Percentiles rank a stretch among this genome's conserved stretches.
Evolutionary conservation across 208 protist genomes (phyloP).

Genomic region (Leishmania guyanensis): DNA sequence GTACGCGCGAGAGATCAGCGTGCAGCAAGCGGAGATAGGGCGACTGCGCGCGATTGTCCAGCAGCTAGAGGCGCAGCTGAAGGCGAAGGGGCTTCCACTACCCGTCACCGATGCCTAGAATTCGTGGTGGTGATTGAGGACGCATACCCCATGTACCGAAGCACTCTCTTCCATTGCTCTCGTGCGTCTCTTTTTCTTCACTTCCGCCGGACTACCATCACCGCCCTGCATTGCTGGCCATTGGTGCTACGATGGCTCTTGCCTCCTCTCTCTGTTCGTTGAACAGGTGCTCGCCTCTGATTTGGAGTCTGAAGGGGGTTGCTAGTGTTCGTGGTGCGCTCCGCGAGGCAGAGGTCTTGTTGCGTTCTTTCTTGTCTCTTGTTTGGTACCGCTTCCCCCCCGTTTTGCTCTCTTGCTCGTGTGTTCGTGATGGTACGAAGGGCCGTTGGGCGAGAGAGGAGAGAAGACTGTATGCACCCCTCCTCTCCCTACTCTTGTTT

Average conservation of each 20-base stretch:
- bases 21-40: constrained; percentile 86
- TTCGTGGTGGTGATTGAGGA: background rate
- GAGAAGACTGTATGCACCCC: too few relatives aligned
- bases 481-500: background rate
- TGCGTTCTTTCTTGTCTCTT: background rate
- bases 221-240: background rate
- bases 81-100: constrained; percentile 65
- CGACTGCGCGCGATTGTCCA: constrained; percentile 68
- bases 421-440: background rate
- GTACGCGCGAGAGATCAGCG: constrained; percentile 78
- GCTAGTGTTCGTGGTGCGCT: background rate
- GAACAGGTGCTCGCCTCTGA: background rate
- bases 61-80: constrained; percentile 72
- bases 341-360: background rate
- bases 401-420: background rate
- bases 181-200: background rate
- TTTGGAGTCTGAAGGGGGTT: background rate
- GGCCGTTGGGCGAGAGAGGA: background rate
- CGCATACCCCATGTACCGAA: too few relatives aligned
- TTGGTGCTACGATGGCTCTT: background rate
- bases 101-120: constrained; percentile 28
- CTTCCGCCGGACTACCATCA: too few relatives aligned
- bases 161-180: background rate
- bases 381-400: background rate
- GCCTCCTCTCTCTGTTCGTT: background rate